Conservation (phyloP, 495 filamentous ascomycete genomes). For the Halenospora varia region DNA sequence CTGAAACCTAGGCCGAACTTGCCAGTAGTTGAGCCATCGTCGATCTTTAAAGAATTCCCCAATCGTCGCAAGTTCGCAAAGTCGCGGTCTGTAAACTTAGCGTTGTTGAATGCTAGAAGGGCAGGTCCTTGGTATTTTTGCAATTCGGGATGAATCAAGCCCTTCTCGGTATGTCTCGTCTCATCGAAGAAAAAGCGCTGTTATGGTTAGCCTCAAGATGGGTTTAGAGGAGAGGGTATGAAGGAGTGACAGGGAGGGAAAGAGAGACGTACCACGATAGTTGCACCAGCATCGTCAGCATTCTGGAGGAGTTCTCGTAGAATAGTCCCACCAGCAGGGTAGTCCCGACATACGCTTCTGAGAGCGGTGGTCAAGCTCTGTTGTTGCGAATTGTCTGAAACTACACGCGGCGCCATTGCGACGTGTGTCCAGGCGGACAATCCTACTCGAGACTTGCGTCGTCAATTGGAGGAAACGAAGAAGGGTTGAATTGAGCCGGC, state of each 20-base stretch:
- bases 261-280: conserved; percentile 24
- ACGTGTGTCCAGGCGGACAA: no score
- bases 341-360: conserved; percentile 34
- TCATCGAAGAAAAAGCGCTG: conserved; percentile 32
- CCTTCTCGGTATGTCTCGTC: conserved; percentile 17
- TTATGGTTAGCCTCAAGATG: background rate
- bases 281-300: conserved; percentile 35
- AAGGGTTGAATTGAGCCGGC: no score
- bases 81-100: conserved; percentile 30
- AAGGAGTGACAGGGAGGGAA: no score
- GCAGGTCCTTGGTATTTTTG: conserved; percentile 37
- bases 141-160: conserved; percentile 30
- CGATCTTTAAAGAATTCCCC: conserved; percentile 31
- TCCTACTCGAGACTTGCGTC: no score
- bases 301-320: conserved; percentile 35
- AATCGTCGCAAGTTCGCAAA: conserved; percentile 32
- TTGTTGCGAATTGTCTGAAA: conserved; percentile 3
- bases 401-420: conserved; percentile 14
- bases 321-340: conserved; percentile 33
- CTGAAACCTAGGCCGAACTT: conserved; percentile 42
- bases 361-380: conserved; percentile 19
- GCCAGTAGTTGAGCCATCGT: conserved; percentile 33
- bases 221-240: no score
- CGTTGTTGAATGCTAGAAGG: conserved; percentile 37
- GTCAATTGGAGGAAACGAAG: no score